Conservation (phyloP, 164 flowering plant genomes). For the Aristolochia fimbriata region DNA sequence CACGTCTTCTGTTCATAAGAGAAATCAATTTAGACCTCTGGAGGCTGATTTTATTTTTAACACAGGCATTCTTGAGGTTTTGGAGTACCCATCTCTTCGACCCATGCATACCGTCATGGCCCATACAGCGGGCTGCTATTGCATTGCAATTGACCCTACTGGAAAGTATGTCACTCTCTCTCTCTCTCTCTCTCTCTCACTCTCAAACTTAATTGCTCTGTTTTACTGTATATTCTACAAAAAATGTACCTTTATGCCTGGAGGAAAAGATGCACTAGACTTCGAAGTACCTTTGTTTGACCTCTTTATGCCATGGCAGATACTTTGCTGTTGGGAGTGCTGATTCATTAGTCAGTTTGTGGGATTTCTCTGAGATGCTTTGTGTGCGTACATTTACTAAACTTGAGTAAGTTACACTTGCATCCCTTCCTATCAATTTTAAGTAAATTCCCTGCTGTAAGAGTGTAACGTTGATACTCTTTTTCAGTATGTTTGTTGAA, state of each 20-base stretch:
- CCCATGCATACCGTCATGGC: slow-evolving; percentile 83
- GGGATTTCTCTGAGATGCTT: slow-evolving; percentile 95
- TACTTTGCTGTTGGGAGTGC: slow-evolving; percentile 99
- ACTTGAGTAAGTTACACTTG: slow-evolving; percentile 64
- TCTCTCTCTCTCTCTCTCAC: not conserved
- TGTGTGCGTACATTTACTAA: slow-evolving; percentile 92
- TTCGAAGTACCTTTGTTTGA: not conserved
- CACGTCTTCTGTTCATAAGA: too few species aligned
- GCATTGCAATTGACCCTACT: slow-evolving; percentile 90
- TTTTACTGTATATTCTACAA: not conserved
- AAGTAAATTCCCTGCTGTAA: not conserved
- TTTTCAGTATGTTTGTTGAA: too few species aligned
- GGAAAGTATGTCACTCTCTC: slow-evolving; percentile 50
- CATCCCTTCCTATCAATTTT: not conserved
- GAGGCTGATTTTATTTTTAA: not conserved
- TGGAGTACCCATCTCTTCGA: slow-evolving; percentile 76
- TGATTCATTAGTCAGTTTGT: slow-evolving; percentile 95
- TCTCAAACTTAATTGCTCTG: not conserved
- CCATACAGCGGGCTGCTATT: slow-evolving; percentile 98
- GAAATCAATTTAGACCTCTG: too few species aligned
- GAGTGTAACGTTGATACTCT: not conserved
- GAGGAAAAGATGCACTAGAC: not conserved
- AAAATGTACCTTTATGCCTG: not conserved
- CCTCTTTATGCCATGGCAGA: slow-evolving; percentile 24
- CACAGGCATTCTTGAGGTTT: slow-evolving; percentile 93